These are phyloP conservation scores for Hura crepitans DNA, from an alignment of 441 rosid genomes.

Conservation along the genomic window DNA sequence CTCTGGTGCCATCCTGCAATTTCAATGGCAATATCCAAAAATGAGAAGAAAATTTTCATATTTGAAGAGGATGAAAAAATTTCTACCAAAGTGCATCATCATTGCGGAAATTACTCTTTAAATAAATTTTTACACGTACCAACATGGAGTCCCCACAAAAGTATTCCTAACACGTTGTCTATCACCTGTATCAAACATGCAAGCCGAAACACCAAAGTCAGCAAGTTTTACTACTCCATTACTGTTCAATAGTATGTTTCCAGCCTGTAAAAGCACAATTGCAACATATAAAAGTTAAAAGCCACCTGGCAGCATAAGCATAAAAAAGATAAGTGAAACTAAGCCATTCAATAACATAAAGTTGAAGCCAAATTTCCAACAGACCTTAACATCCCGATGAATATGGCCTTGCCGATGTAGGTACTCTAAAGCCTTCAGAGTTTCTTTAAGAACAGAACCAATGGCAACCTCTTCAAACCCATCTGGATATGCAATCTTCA, in stretches of 20 bases:
- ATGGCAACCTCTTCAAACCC: constrained; percentile 97
- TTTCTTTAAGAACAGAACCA: constrained; percentile 82
- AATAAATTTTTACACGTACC: constrained; percentile 37
- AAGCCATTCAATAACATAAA: too few species aligned
- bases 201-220: constrained; percentile 97
- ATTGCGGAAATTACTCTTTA: not conserved
- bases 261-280: too few species aligned
- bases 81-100: constrained; percentile 4
- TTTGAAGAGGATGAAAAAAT: too few species aligned
- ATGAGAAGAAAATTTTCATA: too few species aligned
- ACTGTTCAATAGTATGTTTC: constrained; percentile 81
- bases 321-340: too few species aligned
- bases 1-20: constrained; percentile 98
- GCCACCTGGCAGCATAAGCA: too few species aligned
- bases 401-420: constrained; percentile 97
- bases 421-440: constrained; percentile 92
- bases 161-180: constrained; percentile 96
- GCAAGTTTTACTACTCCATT: constrained; percentile 90
- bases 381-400: constrained; percentile 99
- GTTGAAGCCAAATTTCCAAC: too few species aligned
- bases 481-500: constrained; percentile 87
- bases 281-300: constrained; percentile 1
- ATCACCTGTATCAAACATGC: constrained; percentile 95
- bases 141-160: constrained; percentile 99
- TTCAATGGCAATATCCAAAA: too few species aligned